Conservation (phyloP, 192 early-diverging fungal species). For the Entomortierella chlamydospora region DNA sequence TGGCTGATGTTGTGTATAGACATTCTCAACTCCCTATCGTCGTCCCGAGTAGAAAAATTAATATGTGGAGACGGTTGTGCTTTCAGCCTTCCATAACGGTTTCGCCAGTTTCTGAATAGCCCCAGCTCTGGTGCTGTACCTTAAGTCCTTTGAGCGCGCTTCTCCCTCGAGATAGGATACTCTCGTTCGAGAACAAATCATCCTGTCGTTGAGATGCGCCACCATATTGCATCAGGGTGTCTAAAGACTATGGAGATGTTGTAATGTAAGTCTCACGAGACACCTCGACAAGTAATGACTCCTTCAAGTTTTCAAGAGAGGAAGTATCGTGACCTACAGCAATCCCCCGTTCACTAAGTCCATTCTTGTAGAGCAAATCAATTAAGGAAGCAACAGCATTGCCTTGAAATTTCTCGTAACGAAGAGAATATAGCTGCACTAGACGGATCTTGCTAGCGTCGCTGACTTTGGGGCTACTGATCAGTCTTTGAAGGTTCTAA, state of each 20-base stretch:
- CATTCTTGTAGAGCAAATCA: constrained; percentile 76
- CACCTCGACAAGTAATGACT: no score
- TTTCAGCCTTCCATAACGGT: no score
- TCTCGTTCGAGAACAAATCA: constrained; percentile 90
- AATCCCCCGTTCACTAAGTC: constrained; percentile 80
- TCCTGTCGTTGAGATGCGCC: constrained; percentile 85
- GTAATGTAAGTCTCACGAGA: no score
- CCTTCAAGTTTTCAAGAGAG: no score
- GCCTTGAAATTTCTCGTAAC: constrained; percentile 87
- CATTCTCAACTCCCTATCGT: constrained; percentile 95
- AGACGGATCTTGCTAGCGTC: constrained; percentile 84
- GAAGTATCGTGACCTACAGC: constrained; percentile 58
- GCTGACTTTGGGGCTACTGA: constrained; percentile 73
- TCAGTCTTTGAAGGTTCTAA: constrained; percentile 76
- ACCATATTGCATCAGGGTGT: constrained; percentile 80
- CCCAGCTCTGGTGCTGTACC: no score
- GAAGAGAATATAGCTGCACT: constrained; percentile 88
- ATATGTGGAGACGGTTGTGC: no score
- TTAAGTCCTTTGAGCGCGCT: constrained; percentile 95
- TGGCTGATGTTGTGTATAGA: constrained; percentile 96
- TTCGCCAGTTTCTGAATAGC: not conserved
- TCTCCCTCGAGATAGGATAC: constrained; percentile 84
- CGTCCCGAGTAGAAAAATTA: no score
- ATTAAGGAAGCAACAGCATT: constrained; percentile 81
- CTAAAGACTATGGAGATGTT: constrained; percentile 77